Evolutionary conservation across 345 rosid species (phyloP).

Genomic region (Geranium rotundifolium): DNA sequence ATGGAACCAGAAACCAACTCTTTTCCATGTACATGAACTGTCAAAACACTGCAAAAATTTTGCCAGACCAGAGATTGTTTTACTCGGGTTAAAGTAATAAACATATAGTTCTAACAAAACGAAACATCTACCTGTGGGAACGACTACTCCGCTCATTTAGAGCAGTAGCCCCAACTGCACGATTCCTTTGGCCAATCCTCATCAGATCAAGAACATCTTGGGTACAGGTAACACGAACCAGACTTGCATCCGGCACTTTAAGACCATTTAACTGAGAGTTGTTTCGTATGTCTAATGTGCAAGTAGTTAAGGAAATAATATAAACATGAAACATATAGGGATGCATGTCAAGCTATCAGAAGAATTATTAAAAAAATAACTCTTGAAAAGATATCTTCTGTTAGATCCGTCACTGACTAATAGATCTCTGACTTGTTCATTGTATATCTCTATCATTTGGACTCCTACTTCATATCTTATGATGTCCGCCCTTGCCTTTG

Average conservation of each 20-base stretch:
- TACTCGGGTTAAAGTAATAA: neutral
- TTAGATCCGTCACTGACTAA: slow-evolving; percentile 78
- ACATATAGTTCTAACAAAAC: too few relatives aligned
- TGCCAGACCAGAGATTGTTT: neutral
- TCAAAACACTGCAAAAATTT: slow-evolving; percentile 50
- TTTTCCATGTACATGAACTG: slow-evolving; percentile 86
- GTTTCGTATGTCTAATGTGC: slow-evolving; percentile 88
- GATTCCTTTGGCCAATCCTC: slow-evolving; percentile 84
- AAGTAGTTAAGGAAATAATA: slow-evolving; percentile 31
- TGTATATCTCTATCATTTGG: slow-evolving; percentile 96
- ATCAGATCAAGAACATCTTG: slow-evolving; percentile 86
- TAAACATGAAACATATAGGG: neutral
- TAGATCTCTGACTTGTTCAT: slow-evolving; percentile 93
- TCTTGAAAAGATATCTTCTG: slow-evolving; percentile 74
- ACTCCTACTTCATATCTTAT: slow-evolving; percentile 81
- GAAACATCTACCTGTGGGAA: slow-evolving; percentile 59
- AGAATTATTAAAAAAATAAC: neutral
- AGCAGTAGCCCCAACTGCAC: slow-evolving; percentile 97
- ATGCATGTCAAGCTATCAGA: too few relatives aligned
- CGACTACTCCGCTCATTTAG: slow-evolving; percentile 94
- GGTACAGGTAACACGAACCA: slow-evolving; percentile 72
- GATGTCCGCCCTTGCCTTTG: slow-evolving; percentile 53
- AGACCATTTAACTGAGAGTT: slow-evolving; percentile 85
- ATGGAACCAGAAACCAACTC: slow-evolving; percentile 75
- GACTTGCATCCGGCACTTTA: slow-evolving; percentile 93